Evolutionary conservation across 2,329 filamentous ascomycete genomes (phyloP), one percentile per base, ranked within the genome.

Genomic region (Talaromyces sp.): DNA sequence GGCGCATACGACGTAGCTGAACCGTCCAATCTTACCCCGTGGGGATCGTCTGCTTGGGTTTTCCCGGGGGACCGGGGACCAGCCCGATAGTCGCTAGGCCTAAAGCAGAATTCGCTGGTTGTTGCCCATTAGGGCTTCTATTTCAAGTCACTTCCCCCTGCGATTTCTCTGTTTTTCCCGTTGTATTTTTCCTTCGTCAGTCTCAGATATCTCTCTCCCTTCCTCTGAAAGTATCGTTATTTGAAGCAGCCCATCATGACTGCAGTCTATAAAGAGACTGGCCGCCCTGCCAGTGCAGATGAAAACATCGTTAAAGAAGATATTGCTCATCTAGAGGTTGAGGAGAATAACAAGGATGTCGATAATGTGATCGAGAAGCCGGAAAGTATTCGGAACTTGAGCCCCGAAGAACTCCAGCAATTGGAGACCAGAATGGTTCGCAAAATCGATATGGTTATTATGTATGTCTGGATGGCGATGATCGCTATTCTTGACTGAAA

Each of bases 381-480:
- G 10, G 45, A 48, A 41, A 70, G 65, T 10, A 68, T 76, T 52
- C 72, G 67, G 8, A 37, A 61, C 19, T 67, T 75, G 10, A 66
- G 64, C 27, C 61, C 69, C 2, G 67, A 71, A 31, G 74, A 75
- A 22, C 52, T 72, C 4, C 48, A 64, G 5, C 3, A 24, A 2
- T 68, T 75, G 54, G 72, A 71, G 63, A 56, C 47, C 4, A 62
- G 22, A 56, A 45, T 63, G 37, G 62, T 63, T 47, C 62, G 63
- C 33, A 65, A 65, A 66, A 66, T 76, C n/a, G 74, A 76, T 58
- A 64, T 73, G 3, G 45, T 72, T 9, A 67, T 76, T 5, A 67
- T 76, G 50, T 57, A 48, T 48, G 45, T 16, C 45, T 11, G 11
- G 6, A 11, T 7, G 11, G 10, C 22, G 13, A 48, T 11, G 9